Base-by-base conservation (phyloP, 2,329 filamentous ascomycete species). In the Triangularia verruculosa region DNA sequence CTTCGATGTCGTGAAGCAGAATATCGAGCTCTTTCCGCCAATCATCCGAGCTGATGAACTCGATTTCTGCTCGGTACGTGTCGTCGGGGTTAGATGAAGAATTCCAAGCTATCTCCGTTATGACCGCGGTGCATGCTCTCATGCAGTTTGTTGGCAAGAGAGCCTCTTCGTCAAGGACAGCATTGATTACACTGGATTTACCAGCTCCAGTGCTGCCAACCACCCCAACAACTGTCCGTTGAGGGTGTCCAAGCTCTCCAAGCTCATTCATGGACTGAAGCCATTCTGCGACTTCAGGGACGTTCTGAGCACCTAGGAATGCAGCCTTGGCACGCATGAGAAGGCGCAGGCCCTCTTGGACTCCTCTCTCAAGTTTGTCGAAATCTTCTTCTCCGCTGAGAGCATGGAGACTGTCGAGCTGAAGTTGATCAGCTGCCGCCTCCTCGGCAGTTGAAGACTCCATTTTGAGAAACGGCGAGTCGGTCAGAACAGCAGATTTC, bases 141-240 rank as follows among this genome's bases (percentile, higher is more conserved):
- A 88, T 84, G 70, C 85, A 85, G 57, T 70, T 76, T 0, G 76
- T 78, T 0, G 74, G 77, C 0, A 78, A 64, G 5, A 79, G 66
- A 79, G 78, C 77, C 66, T 88, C 84, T 68, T 89, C 83, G 28
- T 88, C 84, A 0, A 89, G 76, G 32, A 89, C 70, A 0, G 86
- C 86, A 68, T 89, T 89, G 71, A 89, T 87, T 0, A 88, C 76
- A 1, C 82, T 85, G 20, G 80, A 85, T 69, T 89, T 89, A 0
- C 86, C 86, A 1, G 83, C 81, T 0, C 86, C 86, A 0, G 87
- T 89, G 61, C 82, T 84, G 0, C 86, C 86, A 2, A 86, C 80
- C 0, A 89, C 82, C 5, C 85, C 86, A 17, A 89, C 77, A 0
- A 88, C 77, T 1, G 78, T 79, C 25, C 72, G 75, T 17, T 15